These are phyloP conservation scores for Aspergillus bombycis DNA, from an alignment of 2,329 filamentous ascomycete species.

Conservation along the genomic window DNA sequence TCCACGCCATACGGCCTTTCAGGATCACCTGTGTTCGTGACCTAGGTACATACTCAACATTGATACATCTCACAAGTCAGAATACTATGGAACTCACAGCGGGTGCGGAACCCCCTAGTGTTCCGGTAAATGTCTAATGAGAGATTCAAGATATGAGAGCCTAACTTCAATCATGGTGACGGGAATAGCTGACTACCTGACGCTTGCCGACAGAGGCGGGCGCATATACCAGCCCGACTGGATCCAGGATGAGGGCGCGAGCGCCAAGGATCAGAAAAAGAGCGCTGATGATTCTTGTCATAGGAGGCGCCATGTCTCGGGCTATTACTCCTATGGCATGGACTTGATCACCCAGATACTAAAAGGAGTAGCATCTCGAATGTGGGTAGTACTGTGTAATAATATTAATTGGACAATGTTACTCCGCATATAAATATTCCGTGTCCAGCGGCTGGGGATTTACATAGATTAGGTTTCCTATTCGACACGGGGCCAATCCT, in stretches of 20 bases:
- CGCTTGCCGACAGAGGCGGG: slow-evolving; percentile 6
- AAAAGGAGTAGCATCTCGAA: neutral
- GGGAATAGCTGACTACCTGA: neutral
- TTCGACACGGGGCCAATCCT: neutral
- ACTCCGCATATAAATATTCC: neutral
- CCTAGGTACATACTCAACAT: slow-evolving; percentile 5
- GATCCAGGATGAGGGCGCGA: slow-evolving; percentile 1
- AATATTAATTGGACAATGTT: neutral
- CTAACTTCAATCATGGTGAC: neutral
- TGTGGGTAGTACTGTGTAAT: neutral
- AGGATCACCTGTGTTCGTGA: slow-evolving; percentile 22
- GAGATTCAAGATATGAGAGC: neutral
- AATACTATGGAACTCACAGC: slow-evolving; percentile 10
- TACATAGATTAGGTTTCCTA: neutral
- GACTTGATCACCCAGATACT: neutral
- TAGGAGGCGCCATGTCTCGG: neutral
- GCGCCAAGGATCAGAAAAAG: slow-evolving; percentile 2
- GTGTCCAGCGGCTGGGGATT: neutral
- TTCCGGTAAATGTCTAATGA: slow-evolving; percentile 9
- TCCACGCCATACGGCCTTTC: slow-evolving; percentile 27
- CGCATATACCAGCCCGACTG: slow-evolving; percentile 11
- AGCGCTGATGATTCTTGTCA: too few relatives aligned
- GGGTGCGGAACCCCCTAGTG: slow-evolving; percentile 14
- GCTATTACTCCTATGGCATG: neutral
- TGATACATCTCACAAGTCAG: neutral